Evolutionary conservation across 2,329 filamentous ascomycete genomes (phyloP).

Genomic region (Neoascochyta sp.): DNA sequence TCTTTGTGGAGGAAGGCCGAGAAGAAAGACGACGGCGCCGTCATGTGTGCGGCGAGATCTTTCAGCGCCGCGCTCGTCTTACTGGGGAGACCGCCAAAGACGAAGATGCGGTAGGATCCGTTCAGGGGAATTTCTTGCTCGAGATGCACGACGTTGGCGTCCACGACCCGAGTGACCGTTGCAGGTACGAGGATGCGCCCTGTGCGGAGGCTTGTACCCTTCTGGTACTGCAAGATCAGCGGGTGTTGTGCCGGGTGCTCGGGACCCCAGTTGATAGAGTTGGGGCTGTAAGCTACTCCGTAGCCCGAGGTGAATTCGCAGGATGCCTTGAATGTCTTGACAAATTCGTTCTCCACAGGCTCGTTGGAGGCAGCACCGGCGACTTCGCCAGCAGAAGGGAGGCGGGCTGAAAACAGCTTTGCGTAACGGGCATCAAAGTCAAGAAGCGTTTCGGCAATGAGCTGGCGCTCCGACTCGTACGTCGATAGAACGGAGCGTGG

Average conservation of each 20-base stretch:
- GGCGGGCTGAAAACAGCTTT: slow-evolving; percentile 78
- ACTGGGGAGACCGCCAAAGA: slow-evolving; percentile 71
- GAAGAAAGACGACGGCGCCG: slow-evolving; percentile 69
- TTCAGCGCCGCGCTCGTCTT: slow-evolving; percentile 59
- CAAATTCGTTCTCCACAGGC: slow-evolving; percentile 67
- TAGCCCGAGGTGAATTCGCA: slow-evolving; percentile 94
- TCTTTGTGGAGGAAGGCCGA: slow-evolving; percentile 61
- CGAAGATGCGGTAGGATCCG: slow-evolving; percentile 79
- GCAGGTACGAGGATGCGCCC: slow-evolving; percentile 74
- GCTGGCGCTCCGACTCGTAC: slow-evolving; percentile 81
- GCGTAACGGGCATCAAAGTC: slow-evolving; percentile 87
- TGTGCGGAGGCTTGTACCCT: slow-evolving; percentile 59
- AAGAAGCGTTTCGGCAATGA: slow-evolving; percentile 78
- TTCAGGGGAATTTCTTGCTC: slow-evolving; percentile 89
- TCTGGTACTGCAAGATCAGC: slow-evolving; percentile 60
- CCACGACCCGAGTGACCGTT: slow-evolving; percentile 79
- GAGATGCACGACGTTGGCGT: slow-evolving; percentile 84
- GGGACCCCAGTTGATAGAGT: slow-evolving; percentile 77
- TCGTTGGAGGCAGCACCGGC: slow-evolving; percentile 53
- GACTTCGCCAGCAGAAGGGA: slow-evolving; percentile 69
- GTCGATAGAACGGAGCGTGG: slow-evolving; percentile 71
- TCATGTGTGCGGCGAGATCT: slow-evolving; percentile 66
- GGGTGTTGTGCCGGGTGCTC: slow-evolving; percentile 67
- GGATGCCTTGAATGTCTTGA: slow-evolving; percentile 83
- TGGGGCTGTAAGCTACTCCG: slow-evolving; percentile 79